Percentiles rank a stretch among this genome's conserved stretches.
These are phyloP conservation scores for Salvia hispanica DNA, from an alignment of 257 asterid genomes.

Conservation along the genomic window DNA sequence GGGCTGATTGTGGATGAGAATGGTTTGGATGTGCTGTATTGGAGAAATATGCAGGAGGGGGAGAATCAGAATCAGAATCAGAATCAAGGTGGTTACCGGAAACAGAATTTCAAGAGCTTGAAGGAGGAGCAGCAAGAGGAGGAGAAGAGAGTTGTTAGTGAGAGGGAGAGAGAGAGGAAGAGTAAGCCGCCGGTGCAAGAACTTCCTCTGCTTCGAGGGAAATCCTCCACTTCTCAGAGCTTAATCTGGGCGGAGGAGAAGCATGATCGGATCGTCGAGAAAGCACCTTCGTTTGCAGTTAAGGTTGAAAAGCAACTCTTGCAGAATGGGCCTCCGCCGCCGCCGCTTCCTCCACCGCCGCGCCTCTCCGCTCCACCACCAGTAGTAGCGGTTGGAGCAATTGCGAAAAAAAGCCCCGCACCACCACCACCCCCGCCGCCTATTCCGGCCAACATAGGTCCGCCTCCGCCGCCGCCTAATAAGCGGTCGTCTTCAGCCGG, in stretches of 20 bases:
- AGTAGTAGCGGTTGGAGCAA: constrained; percentile 12
- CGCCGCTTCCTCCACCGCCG: constrained; percentile 38
- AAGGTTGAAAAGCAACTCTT: constrained; percentile 42
- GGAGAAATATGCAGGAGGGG: constrained; percentile 66
- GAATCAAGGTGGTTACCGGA: constrained; percentile 42
- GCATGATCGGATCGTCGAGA: constrained; percentile 25
- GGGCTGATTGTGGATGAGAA: constrained; percentile 88
- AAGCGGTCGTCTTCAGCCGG: constrained; percentile 37
- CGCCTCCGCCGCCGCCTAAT: constrained; percentile 45
- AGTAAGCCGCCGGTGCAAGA: constrained; percentile 52
- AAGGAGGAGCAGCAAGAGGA: constrained; percentile 49
- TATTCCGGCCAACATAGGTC: constrained; percentile 26
- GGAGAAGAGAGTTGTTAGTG: constrained; percentile 46
- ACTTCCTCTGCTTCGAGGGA: constrained; percentile 68
- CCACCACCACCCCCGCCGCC: constrained; percentile 55
- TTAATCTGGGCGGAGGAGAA: constrained; percentile 53
- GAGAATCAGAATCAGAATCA: constrained; percentile 37
- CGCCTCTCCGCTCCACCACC: not conserved
- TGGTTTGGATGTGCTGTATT: constrained; percentile 89
- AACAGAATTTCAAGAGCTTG: constrained; percentile 43
- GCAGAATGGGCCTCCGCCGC: constrained; percentile 21
- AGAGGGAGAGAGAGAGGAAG: constrained; percentile 30
- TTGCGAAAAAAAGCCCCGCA: constrained; percentile 30
- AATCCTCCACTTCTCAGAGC: constrained; percentile 73
- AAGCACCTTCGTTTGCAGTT: constrained; percentile 24